Evolutionary conservation across 805 yeast species (phyloP).

Genomic region (Starmerella riodocensis): DNA sequence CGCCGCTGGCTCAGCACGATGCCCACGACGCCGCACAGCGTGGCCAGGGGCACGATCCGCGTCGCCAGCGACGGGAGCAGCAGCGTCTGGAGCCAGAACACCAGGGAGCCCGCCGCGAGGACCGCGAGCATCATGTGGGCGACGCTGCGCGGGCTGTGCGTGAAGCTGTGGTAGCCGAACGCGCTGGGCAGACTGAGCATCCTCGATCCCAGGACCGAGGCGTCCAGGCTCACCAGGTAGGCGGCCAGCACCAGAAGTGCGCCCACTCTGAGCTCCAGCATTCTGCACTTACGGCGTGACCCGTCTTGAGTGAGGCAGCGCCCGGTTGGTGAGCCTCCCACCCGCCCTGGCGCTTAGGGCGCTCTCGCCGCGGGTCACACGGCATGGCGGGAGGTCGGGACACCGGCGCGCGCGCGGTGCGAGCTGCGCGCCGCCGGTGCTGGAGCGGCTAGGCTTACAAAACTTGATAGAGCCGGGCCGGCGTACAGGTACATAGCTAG

Average conservation of each 20-base stretch:
- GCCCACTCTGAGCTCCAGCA: slow-evolving; percentile 19
- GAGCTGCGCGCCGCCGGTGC: too few species aligned
- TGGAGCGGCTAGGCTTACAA: too few species aligned
- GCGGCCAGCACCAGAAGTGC: slow-evolving; percentile 12
- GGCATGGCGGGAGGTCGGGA: too few species aligned
- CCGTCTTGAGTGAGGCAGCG: too few species aligned
- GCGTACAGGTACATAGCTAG: too few species aligned
- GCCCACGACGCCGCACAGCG: slow-evolving; percentile 30
- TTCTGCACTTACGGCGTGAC: too few species aligned
- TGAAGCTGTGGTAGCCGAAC: slow-evolving; percentile 8
- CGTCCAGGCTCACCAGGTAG: slow-evolving; percentile 9
- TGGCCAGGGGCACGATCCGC: slow-evolving; percentile 30
- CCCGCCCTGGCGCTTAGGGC: too few species aligned
- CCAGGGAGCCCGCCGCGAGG: slow-evolving; percentile 5
- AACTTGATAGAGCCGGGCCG: too few species aligned
- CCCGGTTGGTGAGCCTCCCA: too few species aligned
- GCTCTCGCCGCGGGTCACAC: too few species aligned
- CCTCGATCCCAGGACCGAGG: slow-evolving; percentile 4
- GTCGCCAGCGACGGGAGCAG: slow-evolving; percentile 6
- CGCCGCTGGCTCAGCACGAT: slow-evolving; percentile 32
- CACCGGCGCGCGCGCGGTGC: too few species aligned
- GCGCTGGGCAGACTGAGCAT: slow-evolving; percentile 7
- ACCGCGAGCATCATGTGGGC: slow-evolving; percentile 4
- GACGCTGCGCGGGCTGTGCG: slow-evolving; percentile 5
- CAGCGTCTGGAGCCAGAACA: background rate